phyloP scores from a whole-genome alignment of 768 basidiomycete species.

The Lentinula lateritia region DNA sequence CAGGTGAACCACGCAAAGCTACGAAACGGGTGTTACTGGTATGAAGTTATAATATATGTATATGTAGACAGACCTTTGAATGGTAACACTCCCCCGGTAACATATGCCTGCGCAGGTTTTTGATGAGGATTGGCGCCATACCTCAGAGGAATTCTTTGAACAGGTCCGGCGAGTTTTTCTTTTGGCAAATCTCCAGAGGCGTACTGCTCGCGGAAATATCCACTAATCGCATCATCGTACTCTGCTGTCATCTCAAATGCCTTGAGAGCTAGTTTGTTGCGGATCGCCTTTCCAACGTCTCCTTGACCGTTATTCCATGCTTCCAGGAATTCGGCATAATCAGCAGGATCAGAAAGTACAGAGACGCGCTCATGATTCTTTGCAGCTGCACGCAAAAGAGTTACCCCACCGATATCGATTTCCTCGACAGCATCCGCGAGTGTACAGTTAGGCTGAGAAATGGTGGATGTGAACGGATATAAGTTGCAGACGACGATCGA shows the following conservation, averaged over 20 bases:
- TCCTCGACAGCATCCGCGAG: conserved; percentile 94
- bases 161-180: conserved; percentile 58
- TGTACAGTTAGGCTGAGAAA: conserved; percentile 83
- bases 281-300: conserved; percentile 63
- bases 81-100: conserved; percentile 81
- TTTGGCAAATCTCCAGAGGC: conserved; percentile 68
- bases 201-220: conserved; percentile 95
- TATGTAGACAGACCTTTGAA: conserved; percentile 67
- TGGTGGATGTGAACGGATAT: conserved; percentile 93
- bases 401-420: conserved; percentile 98
- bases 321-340: conserved; percentile 78
- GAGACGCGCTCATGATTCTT: conserved; percentile 96
- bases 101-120: conserved; percentile 96
- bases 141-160: conserved; percentile 82
- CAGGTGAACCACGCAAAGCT: conserved; percentile 93
- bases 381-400: conserved; percentile 93
- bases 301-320: conserved; percentile 75
- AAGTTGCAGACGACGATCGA: conserved; percentile 98
- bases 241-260: conserved; percentile 95
- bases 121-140: conserved; percentile 99
- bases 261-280: conserved; percentile 85
- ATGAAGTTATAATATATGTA: neutral
- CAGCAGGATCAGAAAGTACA: conserved; percentile 82
- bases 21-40: conserved; percentile 4
- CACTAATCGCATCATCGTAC: conserved; percentile 94